A percentile compares a stretch with the other conserved stretches of the same genome.
These are phyloP conservation scores for Celoporthe dispersa DNA, from an alignment of 2,329 filamentous ascomycete species.

Conservation along the genomic window DNA sequence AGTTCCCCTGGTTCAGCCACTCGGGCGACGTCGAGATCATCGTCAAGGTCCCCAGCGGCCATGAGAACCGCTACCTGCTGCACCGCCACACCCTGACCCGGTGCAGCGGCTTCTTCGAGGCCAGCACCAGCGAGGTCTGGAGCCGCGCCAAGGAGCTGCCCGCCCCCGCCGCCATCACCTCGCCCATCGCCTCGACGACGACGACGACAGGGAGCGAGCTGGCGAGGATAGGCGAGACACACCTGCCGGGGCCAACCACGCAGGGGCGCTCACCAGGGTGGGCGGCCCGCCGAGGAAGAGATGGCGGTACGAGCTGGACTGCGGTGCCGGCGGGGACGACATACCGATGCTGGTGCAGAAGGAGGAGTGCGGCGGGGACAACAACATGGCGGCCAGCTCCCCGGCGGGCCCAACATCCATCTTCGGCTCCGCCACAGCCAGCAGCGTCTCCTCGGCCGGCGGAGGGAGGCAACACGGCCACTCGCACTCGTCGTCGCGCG, in stretches of 20 bases:
- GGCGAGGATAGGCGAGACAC: constrained; percentile 56
- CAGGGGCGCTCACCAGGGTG: constrained; percentile 37
- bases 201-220: constrained; percentile 46
- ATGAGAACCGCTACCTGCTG: constrained; percentile 83
- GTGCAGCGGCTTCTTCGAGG: constrained; percentile 93
- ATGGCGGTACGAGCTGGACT: constrained; percentile 90
- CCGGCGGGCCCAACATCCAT: constrained; percentile 47
- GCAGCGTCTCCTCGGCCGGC: constrained; percentile 45
- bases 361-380: constrained; percentile 48
- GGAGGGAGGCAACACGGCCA: constrained; percentile 58
- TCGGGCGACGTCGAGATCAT: constrained; percentile 93
- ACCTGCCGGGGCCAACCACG: constrained; percentile 35
- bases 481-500: constrained; percentile 45
- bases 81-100: constrained; percentile 86
- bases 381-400: constrained; percentile 20
- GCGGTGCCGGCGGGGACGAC: constrained; percentile 72
- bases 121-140: constrained; percentile 82
- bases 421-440: constrained; percentile 54
- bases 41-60: constrained; percentile 65
- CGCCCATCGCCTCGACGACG: constrained; percentile 25
- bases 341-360: constrained; percentile 88
- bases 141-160: constrained; percentile 36
- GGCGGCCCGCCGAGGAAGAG: constrained; percentile 55
- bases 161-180: constrained; percentile 36
- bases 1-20: constrained; percentile 89